A percentile compares a stretch with the other conserved stretches of the same genome.
These are phyloP conservation scores for Botryotinia globosa DNA, from an alignment of 2,329 filamentous ascomycete species.

Conservation along the genomic window DNA sequence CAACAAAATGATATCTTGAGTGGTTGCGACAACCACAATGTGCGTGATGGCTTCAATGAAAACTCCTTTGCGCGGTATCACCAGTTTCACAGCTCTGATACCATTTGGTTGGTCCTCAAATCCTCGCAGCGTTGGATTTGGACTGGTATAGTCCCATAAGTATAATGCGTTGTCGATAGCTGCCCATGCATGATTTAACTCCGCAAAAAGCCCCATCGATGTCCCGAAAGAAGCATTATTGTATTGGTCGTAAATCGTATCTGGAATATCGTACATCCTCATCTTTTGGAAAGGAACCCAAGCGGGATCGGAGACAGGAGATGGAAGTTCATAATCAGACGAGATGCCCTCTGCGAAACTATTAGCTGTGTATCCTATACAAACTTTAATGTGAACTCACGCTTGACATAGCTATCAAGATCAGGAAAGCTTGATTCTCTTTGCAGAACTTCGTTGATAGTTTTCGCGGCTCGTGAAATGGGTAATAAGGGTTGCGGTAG, in stretches of 20 bases:
- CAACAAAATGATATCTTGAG: constrained; percentile 79
- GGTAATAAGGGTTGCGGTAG: constrained; percentile 54
- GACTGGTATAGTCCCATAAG: constrained; percentile 94
- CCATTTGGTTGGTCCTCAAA: constrained; percentile 86
- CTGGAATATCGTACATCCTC: constrained; percentile 84
- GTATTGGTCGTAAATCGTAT: constrained; percentile 88
- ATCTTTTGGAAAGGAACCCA: constrained; percentile 90
- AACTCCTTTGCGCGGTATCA: constrained; percentile 79
- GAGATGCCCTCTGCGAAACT: constrained; percentile 71
- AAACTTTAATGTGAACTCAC: constrained; percentile 52
- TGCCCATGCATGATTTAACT: constrained; percentile 93
- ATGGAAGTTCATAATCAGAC: constrained; percentile 82
- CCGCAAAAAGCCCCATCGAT: constrained; percentile 92
- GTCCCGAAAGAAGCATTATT: constrained; percentile 84
- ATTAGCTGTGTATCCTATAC: constrained; percentile 32
- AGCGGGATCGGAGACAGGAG: constrained; percentile 53
- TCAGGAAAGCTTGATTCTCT: constrained; percentile 81
- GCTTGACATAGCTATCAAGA: constrained; percentile 82
- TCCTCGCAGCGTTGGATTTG: constrained; percentile 86
- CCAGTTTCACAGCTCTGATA: constrained; percentile 87
- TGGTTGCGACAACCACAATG: constrained; percentile 84
- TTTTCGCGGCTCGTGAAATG: constrained; percentile 75
- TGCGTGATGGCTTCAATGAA: constrained; percentile 85
- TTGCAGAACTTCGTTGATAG: constrained; percentile 75
- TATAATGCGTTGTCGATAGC: constrained; percentile 94